These are phyloP conservation scores for Fusarium metavorans DNA, from an alignment of 2,329 filamentous ascomycete genomes.

Conservation along the genomic window DNA sequence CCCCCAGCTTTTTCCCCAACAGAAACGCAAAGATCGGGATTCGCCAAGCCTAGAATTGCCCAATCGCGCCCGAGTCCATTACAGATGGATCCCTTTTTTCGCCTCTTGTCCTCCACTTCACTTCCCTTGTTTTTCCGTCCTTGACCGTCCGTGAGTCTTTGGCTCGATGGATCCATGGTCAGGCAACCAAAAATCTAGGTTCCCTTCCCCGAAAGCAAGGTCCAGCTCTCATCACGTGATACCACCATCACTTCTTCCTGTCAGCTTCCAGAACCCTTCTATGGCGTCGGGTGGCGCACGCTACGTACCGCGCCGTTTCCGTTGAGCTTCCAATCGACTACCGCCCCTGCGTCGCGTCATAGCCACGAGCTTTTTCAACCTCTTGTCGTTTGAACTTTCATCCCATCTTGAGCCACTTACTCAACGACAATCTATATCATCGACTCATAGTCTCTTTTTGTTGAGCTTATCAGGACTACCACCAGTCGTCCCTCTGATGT, in stretches of 20 bases:
- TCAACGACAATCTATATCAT: not conserved
- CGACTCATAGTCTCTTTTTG: not conserved
- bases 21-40: slow-evolving; percentile 43
- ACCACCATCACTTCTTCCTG: not conserved
- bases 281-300: slow-evolving; percentile 12
- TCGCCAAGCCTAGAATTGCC: slow-evolving; percentile 35
- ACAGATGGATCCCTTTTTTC: slow-evolving; percentile 4
- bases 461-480: not conserved
- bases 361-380: not conserved
- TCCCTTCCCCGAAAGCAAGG: not conserved
- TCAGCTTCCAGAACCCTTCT: slow-evolving; percentile 27
- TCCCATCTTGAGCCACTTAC: not conserved
- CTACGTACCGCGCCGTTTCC: not conserved
- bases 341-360: not conserved
- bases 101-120: not conserved
- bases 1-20: slow-evolving; percentile 45
- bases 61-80: slow-evolving; percentile 23
- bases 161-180: not conserved
- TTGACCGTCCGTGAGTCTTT: not conserved
- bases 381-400: not conserved
- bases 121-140: slow-evolving; percentile 1
- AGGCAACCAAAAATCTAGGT: slow-evolving; percentile 8
- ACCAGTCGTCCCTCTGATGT: not conserved
- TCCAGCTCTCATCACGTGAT: slow-evolving; percentile 23
- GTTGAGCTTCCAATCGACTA: not conserved